Conservation (phyloP, 2,329 filamentous ascomycete species). For the Penicillium sp. region DNA sequence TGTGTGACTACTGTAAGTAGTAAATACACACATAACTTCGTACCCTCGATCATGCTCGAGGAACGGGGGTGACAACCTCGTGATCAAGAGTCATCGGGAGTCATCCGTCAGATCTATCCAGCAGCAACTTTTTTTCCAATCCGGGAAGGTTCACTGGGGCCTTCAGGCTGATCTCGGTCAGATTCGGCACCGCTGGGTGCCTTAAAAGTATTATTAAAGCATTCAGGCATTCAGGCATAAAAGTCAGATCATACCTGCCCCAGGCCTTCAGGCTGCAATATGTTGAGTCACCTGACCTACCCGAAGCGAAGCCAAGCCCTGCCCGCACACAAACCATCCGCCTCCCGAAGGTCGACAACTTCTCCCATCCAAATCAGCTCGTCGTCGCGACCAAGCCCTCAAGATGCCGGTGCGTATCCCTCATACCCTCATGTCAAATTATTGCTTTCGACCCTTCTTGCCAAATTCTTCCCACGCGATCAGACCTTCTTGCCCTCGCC, state of each 20-base stretch:
- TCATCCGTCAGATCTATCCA: too few species aligned
- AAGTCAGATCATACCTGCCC: not conserved
- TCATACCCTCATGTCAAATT: not conserved
- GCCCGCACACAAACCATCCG: slow-evolving; percentile 40
- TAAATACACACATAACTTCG: too few species aligned
- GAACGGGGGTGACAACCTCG: too few species aligned
- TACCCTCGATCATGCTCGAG: too few species aligned
- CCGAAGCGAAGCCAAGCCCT: slow-evolving; percentile 41
- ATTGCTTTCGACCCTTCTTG: not conserved
- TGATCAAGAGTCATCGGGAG: too few species aligned
- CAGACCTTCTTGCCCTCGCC: not conserved
- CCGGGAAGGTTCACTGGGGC: too few species aligned
- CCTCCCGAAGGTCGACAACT: slow-evolving; percentile 35
- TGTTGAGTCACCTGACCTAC: slow-evolving; percentile 34
- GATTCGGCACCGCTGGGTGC: too few species aligned
- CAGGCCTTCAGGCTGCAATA: slow-evolving; percentile 8
- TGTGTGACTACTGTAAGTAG: too few species aligned
- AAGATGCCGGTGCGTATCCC: slow-evolving; percentile 54
- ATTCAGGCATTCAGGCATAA: not conserved
- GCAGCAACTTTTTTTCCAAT: too few species aligned
- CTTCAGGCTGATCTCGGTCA: too few species aligned
- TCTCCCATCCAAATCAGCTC: slow-evolving; percentile 40
- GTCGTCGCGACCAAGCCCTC: slow-evolving; percentile 45
- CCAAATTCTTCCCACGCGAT: slow-evolving; percentile 7
- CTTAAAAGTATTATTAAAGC: not conserved